Evolutionary conservation across 768 basidiomycete genomes (phyloP).

Genomic region (Mycena metata): DNA sequence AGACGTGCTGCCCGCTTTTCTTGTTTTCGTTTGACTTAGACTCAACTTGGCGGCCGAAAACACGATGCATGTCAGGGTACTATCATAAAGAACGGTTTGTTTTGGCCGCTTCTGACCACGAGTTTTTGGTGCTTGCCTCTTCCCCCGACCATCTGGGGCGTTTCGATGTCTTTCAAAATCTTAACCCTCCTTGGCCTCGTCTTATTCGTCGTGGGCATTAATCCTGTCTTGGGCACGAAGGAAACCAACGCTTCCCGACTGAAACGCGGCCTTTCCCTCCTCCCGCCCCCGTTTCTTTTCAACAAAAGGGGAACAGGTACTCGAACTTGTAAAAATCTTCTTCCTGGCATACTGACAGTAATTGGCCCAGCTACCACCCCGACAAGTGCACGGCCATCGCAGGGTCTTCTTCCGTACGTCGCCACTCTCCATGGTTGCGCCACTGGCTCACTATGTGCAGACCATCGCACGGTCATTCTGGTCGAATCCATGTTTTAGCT

Average conservation of each 20-base stretch:
- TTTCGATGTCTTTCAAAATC: slow-evolving; percentile 13
- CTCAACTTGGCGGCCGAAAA: not conserved
- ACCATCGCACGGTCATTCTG: not conserved
- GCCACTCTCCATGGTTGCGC: not conserved
- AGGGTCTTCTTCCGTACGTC: slow-evolving; percentile 22
- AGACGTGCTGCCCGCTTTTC: not conserved
- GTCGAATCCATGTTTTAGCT: slow-evolving; percentile 30
- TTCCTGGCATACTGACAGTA: not conserved
- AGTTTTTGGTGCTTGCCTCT: slow-evolving; percentile 11
- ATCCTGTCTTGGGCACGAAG: slow-evolving; percentile 13
- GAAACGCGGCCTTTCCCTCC: slow-evolving; percentile 32
- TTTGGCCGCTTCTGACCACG: slow-evolving; percentile 22
- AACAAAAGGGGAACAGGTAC: slow-evolving; percentile 13
- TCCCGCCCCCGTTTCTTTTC: slow-evolving; percentile 26
- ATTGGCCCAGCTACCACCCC: slow-evolving; percentile 12
- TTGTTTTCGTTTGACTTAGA: not conserved
- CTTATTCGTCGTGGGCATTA: slow-evolving; percentile 3
- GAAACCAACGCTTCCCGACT: slow-evolving; percentile 38
- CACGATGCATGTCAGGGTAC: not conserved
- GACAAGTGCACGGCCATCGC: slow-evolving; percentile 20
- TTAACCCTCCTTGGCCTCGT: slow-evolving; percentile 21
- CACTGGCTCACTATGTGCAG: not conserved
- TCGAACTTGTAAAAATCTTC: not conserved
- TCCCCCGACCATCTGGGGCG: slow-evolving; percentile 3
- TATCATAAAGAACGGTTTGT: slow-evolving; percentile 14